These are phyloP conservation scores for Suillus tomentosus DNA, from an alignment of 768 basidiomycete genomes.

Conservation along the genomic window DNA sequence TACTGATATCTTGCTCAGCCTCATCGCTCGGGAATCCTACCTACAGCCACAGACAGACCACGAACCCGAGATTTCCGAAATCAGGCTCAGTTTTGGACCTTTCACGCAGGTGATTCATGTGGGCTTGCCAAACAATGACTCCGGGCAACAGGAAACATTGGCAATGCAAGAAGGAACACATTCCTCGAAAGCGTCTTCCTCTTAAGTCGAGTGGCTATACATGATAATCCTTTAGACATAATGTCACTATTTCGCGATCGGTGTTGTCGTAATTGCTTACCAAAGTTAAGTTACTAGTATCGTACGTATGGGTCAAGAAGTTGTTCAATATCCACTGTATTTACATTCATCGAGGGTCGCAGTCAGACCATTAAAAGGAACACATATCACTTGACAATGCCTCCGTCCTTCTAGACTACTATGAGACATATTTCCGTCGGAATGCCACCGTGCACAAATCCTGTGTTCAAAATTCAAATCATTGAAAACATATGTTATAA, in stretches of 20 bases:
- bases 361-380: too few species aligned
- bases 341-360: too few species aligned
- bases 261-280: neutral
- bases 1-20: conserved; percentile 16
- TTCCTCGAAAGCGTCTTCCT: neutral
- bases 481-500: too few species aligned
- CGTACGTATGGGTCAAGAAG: neutral
- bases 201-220: neutral
- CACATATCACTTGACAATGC: too few species aligned
- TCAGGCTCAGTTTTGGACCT: neutral
- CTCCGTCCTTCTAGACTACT: too few species aligned
- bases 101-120: neutral
- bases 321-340: too few species aligned
- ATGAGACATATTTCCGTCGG: too few species aligned
- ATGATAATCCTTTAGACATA: neutral
- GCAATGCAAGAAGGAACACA: neutral
- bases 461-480: too few species aligned
- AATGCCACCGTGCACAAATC: too few species aligned
- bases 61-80: neutral
- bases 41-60: conserved; percentile 11
- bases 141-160: neutral
- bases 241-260: neutral
- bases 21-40: conserved; percentile 32
- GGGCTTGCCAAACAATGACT: neutral
- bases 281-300: too few species aligned